Conservation (phyloP, 768 basidiomycete genomes). For the Xanthoconium purpureum region DNA sequence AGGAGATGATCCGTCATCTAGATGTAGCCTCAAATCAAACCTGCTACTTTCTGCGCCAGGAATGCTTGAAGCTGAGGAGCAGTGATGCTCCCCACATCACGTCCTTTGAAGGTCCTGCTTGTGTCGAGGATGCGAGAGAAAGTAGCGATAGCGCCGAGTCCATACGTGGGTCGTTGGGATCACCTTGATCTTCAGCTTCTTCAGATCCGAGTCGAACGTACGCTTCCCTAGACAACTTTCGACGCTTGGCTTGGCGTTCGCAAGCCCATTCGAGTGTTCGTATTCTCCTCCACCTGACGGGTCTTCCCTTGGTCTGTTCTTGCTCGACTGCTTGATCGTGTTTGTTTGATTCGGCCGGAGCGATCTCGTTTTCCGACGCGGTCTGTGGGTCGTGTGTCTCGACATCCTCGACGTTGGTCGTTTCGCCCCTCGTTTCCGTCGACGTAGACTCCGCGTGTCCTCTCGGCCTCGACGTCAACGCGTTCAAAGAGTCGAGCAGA, state of each 20-base stretch:
- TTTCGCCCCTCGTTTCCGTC: not conserved
- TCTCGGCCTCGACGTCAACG: constrained; percentile 10
- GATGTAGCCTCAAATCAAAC: constrained; percentile 19
- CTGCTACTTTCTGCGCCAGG: constrained; percentile 25
- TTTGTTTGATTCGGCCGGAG: not conserved
- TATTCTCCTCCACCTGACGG: constrained; percentile 18
- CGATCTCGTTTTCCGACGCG: not conserved
- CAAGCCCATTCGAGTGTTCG: constrained; percentile 47
- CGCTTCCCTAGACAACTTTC: constrained; percentile 24
- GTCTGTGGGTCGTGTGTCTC: not conserved
- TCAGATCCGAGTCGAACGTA: constrained; percentile 17
- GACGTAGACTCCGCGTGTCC: not conserved
- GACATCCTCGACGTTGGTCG: not conserved
- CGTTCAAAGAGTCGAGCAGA: constrained; percentile 17
- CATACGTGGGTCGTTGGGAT: constrained; percentile 11
- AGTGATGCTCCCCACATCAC: constrained; percentile 29
- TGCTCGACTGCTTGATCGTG: not conserved
- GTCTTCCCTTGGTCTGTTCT: constrained; percentile 9
- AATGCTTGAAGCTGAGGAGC: constrained; percentile 30
- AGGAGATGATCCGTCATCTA: constrained; percentile 15
- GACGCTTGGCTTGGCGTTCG: constrained; percentile 38
- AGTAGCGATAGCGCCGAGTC: constrained; percentile 31
- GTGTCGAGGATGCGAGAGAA: constrained; percentile 23
- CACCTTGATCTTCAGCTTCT: constrained; percentile 12
- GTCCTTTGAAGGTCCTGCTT: constrained; percentile 12